Base-by-base conservation (phyloP, 495 filamentous ascomycete species). In the Penicillium cinerascens region DNA sequence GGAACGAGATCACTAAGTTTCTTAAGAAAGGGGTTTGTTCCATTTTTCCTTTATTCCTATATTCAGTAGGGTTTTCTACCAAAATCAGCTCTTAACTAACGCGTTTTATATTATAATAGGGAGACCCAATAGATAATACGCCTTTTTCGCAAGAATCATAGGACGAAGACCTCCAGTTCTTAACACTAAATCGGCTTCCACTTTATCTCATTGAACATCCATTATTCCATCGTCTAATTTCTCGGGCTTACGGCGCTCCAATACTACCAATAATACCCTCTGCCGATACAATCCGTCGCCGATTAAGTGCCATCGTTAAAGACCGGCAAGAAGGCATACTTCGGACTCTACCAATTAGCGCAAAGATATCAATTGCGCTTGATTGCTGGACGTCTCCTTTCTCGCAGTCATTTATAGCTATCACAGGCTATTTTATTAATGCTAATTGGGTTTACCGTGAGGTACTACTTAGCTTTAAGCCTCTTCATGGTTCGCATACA, bases 381-480 rank as follows among this genome's bases (percentile, higher is more conserved):
- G 39, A 54, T 38, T 49, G 36, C 45, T 54, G 16, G n/a, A n/a
- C n/a, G n/a, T 55, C 45, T 37, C 40, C 26, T 26, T 49, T 55
- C 29, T 49, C 20, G 15, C 22, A 49, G 20, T 35, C 46, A 6
- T 49, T 49, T 38, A 49, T 49, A 38, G 46, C 33, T 4, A 38
- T 47, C 13, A 47, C 27, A 1, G 11, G 33, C 44, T 37, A 37
- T 15, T 37, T 37, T 15, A 37, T 15, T 37, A 37, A 37, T 15
- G 13, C 35, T 47, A 17, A n/a, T n/a, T n/a, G n/a, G 46, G 21
- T 26, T 17, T 55, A 55, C 18, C 26, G 35, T n/a, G 47, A 56
- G 42, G 36, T 56, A 8, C 22, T 55, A 27, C 45, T 55, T 49
- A 37, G 46, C 13, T 49, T 57, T 52, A 46, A 50, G 18, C 50